Evolutionary conservation across 2,329 filamentous ascomycete genomes (phyloP).

Genomic region (Aspergillus sp.): DNA sequence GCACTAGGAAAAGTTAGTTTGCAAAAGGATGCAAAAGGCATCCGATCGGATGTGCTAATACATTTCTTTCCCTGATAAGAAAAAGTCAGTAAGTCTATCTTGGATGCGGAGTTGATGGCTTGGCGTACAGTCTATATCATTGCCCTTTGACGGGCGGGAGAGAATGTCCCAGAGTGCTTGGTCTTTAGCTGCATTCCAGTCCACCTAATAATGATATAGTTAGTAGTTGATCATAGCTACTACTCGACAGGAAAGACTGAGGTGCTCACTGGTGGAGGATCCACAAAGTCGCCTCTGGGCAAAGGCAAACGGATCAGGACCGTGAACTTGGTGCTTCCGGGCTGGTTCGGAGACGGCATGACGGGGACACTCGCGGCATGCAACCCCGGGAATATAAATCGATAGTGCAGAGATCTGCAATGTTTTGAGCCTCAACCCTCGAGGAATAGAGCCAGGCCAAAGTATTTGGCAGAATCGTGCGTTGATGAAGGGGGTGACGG

Average conservation of each 20-base stretch:
- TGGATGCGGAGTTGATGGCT: neutral
- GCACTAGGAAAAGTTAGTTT: slow-evolving; percentile 51
- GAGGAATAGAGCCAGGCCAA: neutral
- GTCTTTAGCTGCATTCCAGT: slow-evolving; percentile 87
- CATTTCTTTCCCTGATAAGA: slow-evolving; percentile 68
- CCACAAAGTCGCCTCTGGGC: slow-evolving; percentile 79
- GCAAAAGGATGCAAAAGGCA: neutral
- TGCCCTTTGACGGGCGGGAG: slow-evolving; percentile 74
- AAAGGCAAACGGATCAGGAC: slow-evolving; percentile 91
- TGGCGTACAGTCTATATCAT: slow-evolving; percentile 76
- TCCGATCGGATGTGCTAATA: slow-evolving; percentile 40
- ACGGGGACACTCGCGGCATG: neutral
- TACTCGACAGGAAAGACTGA: neutral
- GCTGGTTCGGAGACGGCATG: slow-evolving; percentile 15
- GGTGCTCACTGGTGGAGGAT: slow-evolving; percentile 74
- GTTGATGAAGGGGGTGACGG: slow-evolving; percentile 1
- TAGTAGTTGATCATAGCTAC: neutral
- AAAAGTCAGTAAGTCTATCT: slow-evolving; percentile 11
- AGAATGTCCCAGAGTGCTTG: slow-evolving; percentile 87
- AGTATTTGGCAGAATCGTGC: neutral
- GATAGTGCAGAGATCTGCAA: neutral
- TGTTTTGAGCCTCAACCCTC: neutral
- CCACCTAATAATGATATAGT: slow-evolving; percentile 57
- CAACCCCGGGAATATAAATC: neutral
- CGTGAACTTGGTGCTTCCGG: slow-evolving; percentile 51